These are phyloP conservation scores for Leptodermis oblonga DNA, from an alignment of 257 asterid species.

Conservation along the genomic window DNA sequence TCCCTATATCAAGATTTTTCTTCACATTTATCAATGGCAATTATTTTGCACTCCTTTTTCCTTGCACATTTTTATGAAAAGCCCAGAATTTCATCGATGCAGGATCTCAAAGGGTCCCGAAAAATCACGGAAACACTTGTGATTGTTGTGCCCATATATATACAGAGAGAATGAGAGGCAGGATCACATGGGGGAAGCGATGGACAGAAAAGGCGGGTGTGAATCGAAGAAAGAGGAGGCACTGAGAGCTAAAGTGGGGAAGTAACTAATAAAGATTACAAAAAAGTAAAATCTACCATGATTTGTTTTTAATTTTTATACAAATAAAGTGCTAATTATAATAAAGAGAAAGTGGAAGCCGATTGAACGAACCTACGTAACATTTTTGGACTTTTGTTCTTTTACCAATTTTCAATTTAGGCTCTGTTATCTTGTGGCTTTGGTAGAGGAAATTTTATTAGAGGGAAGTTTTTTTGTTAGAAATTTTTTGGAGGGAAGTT, in stretches of 20 bases:
- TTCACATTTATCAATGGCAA: conserved; percentile 8
- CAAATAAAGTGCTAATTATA: no score
- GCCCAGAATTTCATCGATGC: neutral
- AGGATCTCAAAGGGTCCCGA: conserved; percentile 14
- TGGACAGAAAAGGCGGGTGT: conserved; percentile 40
- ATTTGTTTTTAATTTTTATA: neutral
- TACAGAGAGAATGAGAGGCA: conserved; percentile 10
- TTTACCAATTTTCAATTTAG: conserved; percentile 13
- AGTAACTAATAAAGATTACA: neutral
- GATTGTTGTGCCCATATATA: conserved; percentile 12
- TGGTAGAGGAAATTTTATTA: no score
- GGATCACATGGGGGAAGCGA: conserved; percentile 35
- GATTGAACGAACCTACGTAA: conserved; percentile 23
- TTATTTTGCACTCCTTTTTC: neutral
- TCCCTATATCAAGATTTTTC: conserved; percentile 26
- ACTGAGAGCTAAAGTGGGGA: conserved; percentile 5
- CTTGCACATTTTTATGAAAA: neutral
- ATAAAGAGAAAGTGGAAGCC: no score
- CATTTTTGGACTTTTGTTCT: conserved; percentile 21
- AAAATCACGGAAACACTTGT: neutral
- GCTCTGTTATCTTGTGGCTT: no score
- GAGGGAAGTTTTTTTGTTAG: no score
- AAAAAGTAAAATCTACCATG: neutral
- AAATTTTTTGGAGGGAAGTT: no score
- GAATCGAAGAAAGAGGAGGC: conserved; percentile 14